Evolutionary conservation across 805 yeast genomes (phyloP), one percentile per base, ranked within the genome.

Genomic region (Phaffomyces opuntiae): DNA sequence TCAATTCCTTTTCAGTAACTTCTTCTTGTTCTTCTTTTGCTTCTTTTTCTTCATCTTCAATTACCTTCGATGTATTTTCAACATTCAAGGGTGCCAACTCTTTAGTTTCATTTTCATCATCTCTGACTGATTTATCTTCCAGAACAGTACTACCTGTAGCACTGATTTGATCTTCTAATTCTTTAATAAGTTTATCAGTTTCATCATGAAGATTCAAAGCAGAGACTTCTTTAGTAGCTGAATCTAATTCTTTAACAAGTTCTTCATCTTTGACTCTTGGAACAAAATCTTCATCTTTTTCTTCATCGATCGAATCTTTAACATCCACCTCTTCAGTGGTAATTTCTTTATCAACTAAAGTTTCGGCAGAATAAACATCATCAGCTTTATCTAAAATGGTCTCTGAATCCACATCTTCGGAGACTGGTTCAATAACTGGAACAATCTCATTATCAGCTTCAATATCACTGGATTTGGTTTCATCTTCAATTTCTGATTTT

Each of bases 181-280:
- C 55, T 25, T 43, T 39, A 38, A 54, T 56, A 32, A 55, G 39
- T 17, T 52, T 49, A 38, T 55, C 59, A 4, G 59, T 45, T 35
- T 53, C 61, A 40, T 56, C 60, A 36, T 36, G 45, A 12, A 37
- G 19, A 9, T 17, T 35, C 3, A 38, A 24, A 19, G 39, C 25
- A 7, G 44, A 16, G 9, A 45, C 16, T 4, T 38, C 39, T 11
- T 38, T 27, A 11, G 33, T 19, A 8, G 29, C 13, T 11, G 33
- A 14, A 3, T 32, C 45, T 24, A 33, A 6, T 29, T 29, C 14
- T 11, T 11, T 27, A 27, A 27, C 31, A 11, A 29, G 11, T 11
- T 13, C 31, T 21, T 25, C 27, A 4, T 32, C 24, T 12, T 27
- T 24, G 13, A 8, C 21, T 37, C 38, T 35, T 8, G 24, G 38